Percentiles rank a stretch among this genome's conserved stretches.
phyloP scores from a whole-genome alignment of 2,329 filamentous ascomycete species.

The Aspergillus ochraceus region DNA sequence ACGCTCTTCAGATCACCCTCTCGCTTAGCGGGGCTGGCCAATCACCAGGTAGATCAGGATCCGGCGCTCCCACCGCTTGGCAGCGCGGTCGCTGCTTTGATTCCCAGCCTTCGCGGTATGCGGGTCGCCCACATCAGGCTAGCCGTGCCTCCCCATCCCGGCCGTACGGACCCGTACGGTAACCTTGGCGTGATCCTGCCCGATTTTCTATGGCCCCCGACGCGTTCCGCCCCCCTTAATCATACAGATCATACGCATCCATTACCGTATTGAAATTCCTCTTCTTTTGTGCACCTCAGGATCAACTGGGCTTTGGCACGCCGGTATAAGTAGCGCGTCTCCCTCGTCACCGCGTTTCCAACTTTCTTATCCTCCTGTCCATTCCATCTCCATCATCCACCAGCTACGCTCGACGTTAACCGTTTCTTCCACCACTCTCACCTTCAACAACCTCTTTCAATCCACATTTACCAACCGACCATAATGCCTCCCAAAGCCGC shows the following conservation, averaged over 20 bases:
- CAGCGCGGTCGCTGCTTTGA: constrained; percentile 8
- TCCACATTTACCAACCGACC: constrained; percentile 29
- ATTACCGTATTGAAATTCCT: constrained; percentile 49
- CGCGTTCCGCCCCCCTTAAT: constrained; percentile 35
- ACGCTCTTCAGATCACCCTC: constrained; percentile 48
- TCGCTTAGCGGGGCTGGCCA: constrained; percentile 43
- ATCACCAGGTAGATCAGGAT: constrained; percentile 39
- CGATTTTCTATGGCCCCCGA: constrained; percentile 10
- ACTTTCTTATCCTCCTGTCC: constrained; percentile 33
- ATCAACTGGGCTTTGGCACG: constrained; percentile 45
- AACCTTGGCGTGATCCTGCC: constrained; percentile 18
- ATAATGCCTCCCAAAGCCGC: constrained; percentile 98
- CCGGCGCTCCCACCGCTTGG: constrained; percentile 17
- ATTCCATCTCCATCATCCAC: constrained; percentile 32
- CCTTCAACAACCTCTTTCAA: constrained; percentile 20
- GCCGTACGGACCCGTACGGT: constrained; percentile 18
- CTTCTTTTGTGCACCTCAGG: constrained; percentile 42
- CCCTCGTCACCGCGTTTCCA: constrained; percentile 43
- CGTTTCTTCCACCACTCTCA: constrained; percentile 13
- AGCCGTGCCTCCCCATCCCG: constrained; percentile 15
- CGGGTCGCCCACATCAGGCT: constrained; percentile 26
- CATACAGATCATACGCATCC: constrained; percentile 47
- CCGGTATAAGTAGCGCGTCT: constrained; percentile 48
- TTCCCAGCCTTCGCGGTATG: constrained; percentile 6
- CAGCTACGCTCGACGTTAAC: not conserved